These are phyloP conservation scores for Trichosanthes truncata DNA, from an alignment of 306 rosid genomes.

Conservation along the genomic window DNA sequence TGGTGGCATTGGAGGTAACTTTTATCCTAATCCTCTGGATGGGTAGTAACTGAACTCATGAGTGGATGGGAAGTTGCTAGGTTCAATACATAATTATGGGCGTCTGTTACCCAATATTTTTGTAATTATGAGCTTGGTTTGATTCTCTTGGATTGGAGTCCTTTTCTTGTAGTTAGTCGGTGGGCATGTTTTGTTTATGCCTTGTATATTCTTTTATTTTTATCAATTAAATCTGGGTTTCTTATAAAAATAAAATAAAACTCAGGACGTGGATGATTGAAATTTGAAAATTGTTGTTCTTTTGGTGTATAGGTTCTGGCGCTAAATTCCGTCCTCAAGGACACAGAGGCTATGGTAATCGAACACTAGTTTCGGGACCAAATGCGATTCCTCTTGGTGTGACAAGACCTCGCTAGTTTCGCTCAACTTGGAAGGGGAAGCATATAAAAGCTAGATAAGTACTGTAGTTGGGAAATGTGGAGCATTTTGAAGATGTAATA, in stretches of 20 bases:
- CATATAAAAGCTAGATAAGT: neutral
- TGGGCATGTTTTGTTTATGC: too few species aligned
- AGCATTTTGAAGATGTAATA: neutral
- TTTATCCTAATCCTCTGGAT: neutral
- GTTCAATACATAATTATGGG: too few species aligned
- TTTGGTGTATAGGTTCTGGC: slow-evolving; percentile 39
- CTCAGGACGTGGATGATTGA: neutral
- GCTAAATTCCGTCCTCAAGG: slow-evolving; percentile 71
- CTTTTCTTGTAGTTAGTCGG: too few species aligned
- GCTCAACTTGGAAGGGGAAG: neutral
- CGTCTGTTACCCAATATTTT: too few species aligned
- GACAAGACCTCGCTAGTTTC: slow-evolving; percentile 48
- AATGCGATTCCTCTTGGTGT: slow-evolving; percentile 59
- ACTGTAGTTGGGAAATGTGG: neutral
- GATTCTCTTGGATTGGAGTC: too few species aligned
- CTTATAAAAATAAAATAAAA: too few species aligned
- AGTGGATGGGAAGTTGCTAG: too few species aligned
- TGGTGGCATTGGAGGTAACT: slow-evolving; percentile 48
- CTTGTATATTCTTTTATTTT: too few species aligned
- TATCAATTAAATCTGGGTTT: too few species aligned
- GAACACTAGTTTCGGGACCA: slow-evolving; percentile 58
- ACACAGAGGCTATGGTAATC: slow-evolving; percentile 66
- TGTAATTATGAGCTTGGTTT: too few species aligned
- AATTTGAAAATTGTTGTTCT: neutral
- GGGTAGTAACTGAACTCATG: neutral